These are phyloP conservation scores for Venturia effusa DNA, from an alignment of 2,329 filamentous ascomycete genomes.

Conservation along the genomic window DNA sequence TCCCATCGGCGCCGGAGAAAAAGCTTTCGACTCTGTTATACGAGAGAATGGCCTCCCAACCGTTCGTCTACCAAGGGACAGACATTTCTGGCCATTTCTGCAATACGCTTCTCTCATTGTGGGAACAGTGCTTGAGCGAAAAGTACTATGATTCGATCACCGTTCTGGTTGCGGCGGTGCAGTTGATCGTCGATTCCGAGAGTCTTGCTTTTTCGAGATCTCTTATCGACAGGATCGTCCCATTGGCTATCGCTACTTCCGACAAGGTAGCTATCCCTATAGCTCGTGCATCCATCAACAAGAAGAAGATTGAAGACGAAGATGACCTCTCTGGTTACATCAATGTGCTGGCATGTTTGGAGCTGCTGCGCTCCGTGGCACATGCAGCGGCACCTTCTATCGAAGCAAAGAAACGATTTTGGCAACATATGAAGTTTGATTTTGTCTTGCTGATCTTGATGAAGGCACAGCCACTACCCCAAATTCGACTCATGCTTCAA, in stretches of 20 bases:
- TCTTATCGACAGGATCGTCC: conserved; percentile 46
- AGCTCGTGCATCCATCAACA: conserved; percentile 13
- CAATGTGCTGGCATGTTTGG: conserved; percentile 52
- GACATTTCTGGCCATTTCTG: conserved; percentile 53
- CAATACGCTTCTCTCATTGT: conserved; percentile 52
- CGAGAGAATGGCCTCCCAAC: conserved; percentile 45
- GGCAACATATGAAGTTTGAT: conserved; percentile 55
- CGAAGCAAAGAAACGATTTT: conserved; percentile 43
- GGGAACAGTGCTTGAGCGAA: conserved; percentile 57
- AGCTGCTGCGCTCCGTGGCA: conserved; percentile 53
- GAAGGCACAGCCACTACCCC: conserved; percentile 51
- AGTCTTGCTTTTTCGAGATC: conserved; percentile 47
- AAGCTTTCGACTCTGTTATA: conserved; percentile 59
- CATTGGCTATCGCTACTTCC: conserved; percentile 33
- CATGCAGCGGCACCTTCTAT: conserved; percentile 42
- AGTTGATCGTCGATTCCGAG: conserved; percentile 53
- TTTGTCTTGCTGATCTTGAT: conserved; percentile 58
- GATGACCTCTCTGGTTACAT: conserved; percentile 45
- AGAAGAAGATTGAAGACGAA: conserved; percentile 22
- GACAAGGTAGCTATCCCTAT: conserved; percentile 45
- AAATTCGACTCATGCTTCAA: conserved; percentile 54
- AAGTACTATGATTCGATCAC: conserved; percentile 51
- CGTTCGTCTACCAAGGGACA: conserved; percentile 37
- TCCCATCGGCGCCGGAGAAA: conserved; percentile 51
- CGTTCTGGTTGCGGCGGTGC: conserved; percentile 53